phyloP scores from a whole-genome alignment of 2,329 filamentous ascomycete species.

The Amylocarpus encephaloides region DNA sequence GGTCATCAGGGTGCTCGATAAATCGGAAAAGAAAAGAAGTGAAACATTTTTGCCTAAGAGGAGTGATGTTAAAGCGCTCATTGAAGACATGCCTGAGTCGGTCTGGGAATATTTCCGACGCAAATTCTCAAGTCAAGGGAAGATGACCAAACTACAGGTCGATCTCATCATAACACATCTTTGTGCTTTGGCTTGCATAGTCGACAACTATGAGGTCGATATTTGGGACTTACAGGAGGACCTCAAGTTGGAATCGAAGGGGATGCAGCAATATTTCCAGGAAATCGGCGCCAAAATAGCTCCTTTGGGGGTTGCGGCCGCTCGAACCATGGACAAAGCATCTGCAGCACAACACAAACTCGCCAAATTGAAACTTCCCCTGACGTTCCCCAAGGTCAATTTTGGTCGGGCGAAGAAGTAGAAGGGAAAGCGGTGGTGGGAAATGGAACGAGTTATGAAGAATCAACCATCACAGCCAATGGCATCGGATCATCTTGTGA shows the following conservation, averaged over 20 bases:
- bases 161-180: constrained; percentile 70
- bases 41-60: constrained; percentile 49
- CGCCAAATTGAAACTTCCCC: constrained; percentile 68
- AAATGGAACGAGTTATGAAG: not conserved
- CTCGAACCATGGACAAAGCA: constrained; percentile 51
- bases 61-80: constrained; percentile 53
- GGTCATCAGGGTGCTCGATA: constrained; percentile 48
- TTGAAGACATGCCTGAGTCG: constrained; percentile 52
- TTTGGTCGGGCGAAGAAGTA: constrained; percentile 16
- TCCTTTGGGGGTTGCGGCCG: constrained; percentile 40
- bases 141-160: constrained; percentile 64
- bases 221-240: constrained; percentile 65
- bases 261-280: constrained; percentile 64
- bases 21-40: constrained; percentile 39
- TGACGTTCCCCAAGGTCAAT: constrained; percentile 67
- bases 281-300: constrained; percentile 67
- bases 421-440: not conserved
- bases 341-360: constrained; percentile 55
- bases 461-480: not conserved
- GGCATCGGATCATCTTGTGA: too few relatives aligned
- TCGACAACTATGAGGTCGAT: constrained; percentile 69
- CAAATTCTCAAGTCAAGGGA: constrained; percentile 59
- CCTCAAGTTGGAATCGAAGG: constrained; percentile 62
- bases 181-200: constrained; percentile 62
- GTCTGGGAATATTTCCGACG: constrained; percentile 62